Conservation (phyloP, 2,329 filamentous ascomycete genomes). For the Bertia moriformis region DNA sequence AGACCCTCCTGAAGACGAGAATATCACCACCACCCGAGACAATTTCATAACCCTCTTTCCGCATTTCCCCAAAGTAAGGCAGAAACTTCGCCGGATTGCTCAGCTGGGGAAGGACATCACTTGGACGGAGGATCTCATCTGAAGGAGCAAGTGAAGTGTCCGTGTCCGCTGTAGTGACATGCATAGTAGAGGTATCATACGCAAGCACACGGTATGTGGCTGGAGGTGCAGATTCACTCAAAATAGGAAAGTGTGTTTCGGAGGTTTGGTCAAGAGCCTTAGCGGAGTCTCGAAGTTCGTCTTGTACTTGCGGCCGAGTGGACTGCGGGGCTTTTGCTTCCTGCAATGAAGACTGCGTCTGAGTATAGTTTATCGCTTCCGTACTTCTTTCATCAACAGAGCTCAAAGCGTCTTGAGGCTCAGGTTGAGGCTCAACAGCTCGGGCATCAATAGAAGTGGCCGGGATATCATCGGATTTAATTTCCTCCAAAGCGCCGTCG, state of each 20-base stretch:
- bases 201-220: constrained; percentile 19
- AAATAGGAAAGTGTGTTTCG: too few species aligned
- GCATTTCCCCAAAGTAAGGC: constrained; percentile 19
- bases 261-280: neutral
- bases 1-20: constrained; percentile 15
- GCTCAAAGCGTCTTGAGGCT: neutral
- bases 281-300: neutral
- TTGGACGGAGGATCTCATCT: constrained; percentile 8
- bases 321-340: neutral
- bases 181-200: constrained; percentile 15
- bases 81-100: constrained; percentile 23
- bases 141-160: constrained; percentile 12
- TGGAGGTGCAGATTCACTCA: too few species aligned
- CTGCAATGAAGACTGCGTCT: neutral
- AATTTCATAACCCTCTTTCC: constrained; percentile 22
- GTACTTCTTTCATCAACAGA: too few species aligned
- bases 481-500: neutral
- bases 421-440: neutral
- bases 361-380: too few species aligned
- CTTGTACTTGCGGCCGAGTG: neutral
- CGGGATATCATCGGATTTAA: neutral
- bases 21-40: constrained; percentile 22
- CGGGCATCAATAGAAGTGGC: neutral
- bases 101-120: constrained; percentile 18
- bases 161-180: constrained; percentile 15